A percentile compares a stretch with the other conserved stretches of the same genome.
Conservation (phyloP, 768 basidiomycete species). For the Suillus fuscotomentosus region DNA sequence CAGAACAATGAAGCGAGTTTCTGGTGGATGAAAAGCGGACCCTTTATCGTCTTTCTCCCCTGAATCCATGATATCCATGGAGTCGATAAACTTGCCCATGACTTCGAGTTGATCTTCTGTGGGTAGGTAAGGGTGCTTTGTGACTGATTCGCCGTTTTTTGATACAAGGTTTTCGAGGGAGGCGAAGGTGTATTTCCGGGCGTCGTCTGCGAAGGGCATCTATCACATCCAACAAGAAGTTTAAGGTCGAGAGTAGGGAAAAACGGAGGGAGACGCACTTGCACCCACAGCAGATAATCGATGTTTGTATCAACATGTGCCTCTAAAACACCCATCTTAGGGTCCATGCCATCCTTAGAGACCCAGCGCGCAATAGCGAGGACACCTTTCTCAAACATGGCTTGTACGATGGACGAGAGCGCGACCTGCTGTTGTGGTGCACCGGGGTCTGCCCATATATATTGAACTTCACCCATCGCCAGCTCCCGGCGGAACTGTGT, state of each 20-base stretch:
- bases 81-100: constrained; percentile 87
- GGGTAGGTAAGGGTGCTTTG: constrained; percentile 80
- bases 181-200: constrained; percentile 83
- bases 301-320: constrained; percentile 63
- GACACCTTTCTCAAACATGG: constrained; percentile 62
- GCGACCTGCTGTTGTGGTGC: constrained; percentile 75
- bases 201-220: constrained; percentile 96
- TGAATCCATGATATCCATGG: constrained; percentile 81
- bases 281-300: constrained; percentile 83
- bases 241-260: neutral
- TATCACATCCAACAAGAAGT: constrained; percentile 28
- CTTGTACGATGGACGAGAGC: constrained; percentile 83
- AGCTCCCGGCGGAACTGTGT: constrained; percentile 78
- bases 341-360: constrained; percentile 65
- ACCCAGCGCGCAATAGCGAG: constrained; percentile 88
- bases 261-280: constrained; percentile 44
- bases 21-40: constrained; percentile 36
- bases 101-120: constrained; percentile 72
- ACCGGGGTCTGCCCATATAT: constrained; percentile 74
- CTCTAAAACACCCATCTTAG: constrained; percentile 80
- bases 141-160: constrained; percentile 71
- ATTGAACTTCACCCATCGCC: constrained; percentile 81
- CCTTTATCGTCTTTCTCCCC: constrained; percentile 77
- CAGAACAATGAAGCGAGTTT: neutral
- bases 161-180: constrained; percentile 73